Evolutionary conservation across 257 asterid genomes (phyloP), one percentile per base, ranked within the genome.

Genomic region (Lantana camara): DNA sequence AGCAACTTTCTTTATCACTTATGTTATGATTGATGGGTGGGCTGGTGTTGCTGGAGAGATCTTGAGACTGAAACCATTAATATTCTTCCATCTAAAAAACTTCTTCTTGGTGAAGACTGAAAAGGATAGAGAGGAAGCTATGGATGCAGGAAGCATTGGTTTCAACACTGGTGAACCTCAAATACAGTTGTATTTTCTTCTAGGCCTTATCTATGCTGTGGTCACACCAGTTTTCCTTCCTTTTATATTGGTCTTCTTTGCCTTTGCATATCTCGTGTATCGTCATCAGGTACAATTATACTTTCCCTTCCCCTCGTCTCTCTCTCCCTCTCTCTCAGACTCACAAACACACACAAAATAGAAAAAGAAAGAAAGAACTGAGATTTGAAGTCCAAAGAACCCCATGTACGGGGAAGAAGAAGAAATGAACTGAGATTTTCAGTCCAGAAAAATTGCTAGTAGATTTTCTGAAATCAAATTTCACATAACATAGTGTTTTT

Each of bases 21-120:
- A 91, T 51, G 77, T 86, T 67, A 91, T 91, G 96, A 83, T 91
- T 63, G 98, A 91, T 53, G 98, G 98, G 64, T 88, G 98, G 98
- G 95, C 96, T 60, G 98, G 96, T 67, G 80, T 86, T 32, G 98
- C 96, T 0, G 98, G 92, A 41, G 98, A 91, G 79, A 88, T 88
- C 64, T 78, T 91, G 40, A 77, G 96, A 66, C 57, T 91, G 77
- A 91, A 79, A 70, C 96, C 96, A 1, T 72, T 91, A 67, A 77
- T 91, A 66, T 76, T 91, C 58, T 91, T 59, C 71, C 98, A 91
- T 71, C 72, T 91, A 48, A 91, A 85, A 66, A 88, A 86, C 79
- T 81, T 77, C 75, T 91, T 91, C 78, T 69, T 86, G 72, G 98
- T 91, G 65, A 91, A 89, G 82, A 91, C 98, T 45, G 98, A 91